phyloP scores from a whole-genome alignment of 2,329 filamentous ascomycete species.

The Setomelanomma holmii region DNA sequence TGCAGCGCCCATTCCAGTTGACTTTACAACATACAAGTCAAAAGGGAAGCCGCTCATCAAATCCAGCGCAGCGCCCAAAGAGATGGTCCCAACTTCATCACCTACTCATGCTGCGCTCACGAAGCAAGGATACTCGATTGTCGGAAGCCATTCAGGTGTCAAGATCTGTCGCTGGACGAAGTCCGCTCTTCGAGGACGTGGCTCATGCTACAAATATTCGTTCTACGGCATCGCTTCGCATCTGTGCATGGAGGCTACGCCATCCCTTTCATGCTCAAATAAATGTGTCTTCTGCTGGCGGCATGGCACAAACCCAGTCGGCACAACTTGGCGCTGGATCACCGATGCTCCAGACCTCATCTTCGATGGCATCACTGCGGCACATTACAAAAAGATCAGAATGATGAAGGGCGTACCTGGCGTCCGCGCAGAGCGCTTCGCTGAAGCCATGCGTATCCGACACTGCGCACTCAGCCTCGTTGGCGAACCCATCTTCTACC shows the following conservation, averaged over 20 bases:
- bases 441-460: conserved; percentile 89
- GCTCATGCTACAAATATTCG: conserved; percentile 96
- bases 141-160: conserved; percentile 93
- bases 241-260: conserved; percentile 97
- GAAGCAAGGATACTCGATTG: conserved; percentile 95
- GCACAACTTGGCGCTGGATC: conserved; percentile 95
- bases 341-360: conserved; percentile 91
- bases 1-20: conserved; percentile 70
- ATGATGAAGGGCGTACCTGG: conserved; percentile 95
- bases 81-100: conserved; percentile 92
- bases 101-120: conserved; percentile 89
- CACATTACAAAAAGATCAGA: conserved; percentile 97
- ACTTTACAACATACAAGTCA: conserved; percentile 79
- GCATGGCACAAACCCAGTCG: conserved; percentile 95
- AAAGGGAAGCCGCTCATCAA: conserved; percentile 53
- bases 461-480: conserved; percentile 93
- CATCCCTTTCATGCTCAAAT: conserved; percentile 93
- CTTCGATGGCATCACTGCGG: conserved; percentile 86
- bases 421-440: conserved; percentile 87
- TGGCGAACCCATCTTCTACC: conserved; percentile 98
- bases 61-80: conserved; percentile 65
- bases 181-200: conserved; percentile 88
- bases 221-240: conserved; percentile 98
- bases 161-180: conserved; percentile 99
- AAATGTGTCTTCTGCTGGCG: conserved; percentile 99